A percentile compares a stretch with the other conserved stretches of the same genome.
These are phyloP conservation scores for Boletus edulis DNA, from an alignment of 768 basidiomycete species.

Conservation along the genomic window DNA sequence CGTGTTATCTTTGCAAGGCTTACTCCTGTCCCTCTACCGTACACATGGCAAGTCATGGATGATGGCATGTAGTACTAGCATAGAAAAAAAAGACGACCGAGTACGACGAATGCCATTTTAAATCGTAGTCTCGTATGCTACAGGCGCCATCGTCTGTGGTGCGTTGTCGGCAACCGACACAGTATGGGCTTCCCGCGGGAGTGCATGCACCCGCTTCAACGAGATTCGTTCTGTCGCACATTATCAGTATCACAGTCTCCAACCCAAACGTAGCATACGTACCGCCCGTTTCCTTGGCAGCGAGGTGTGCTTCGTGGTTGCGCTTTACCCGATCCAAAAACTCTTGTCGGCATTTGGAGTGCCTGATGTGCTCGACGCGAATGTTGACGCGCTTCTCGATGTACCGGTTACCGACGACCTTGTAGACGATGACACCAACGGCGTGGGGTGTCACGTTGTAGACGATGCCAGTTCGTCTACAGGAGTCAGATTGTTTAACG, in stretches of 20 bases:
- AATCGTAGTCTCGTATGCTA: slow-evolving; percentile 96
- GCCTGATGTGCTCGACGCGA: slow-evolving; percentile 91
- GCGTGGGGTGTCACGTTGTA: slow-evolving; percentile 97
- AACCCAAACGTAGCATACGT: slow-evolving; percentile 31
- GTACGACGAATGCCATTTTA: slow-evolving; percentile 40
- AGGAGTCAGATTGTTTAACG: background rate
- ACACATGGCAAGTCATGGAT: slow-evolving; percentile 9
- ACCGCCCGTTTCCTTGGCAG: slow-evolving; percentile 88
- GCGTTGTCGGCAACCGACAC: slow-evolving; percentile 73
- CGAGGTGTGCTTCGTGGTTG: slow-evolving; percentile 80
- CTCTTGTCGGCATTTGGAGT: slow-evolving; percentile 97
- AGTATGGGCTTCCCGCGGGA: slow-evolving; percentile 75
- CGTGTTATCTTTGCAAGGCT: background rate
- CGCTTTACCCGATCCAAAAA: slow-evolving; percentile 94
- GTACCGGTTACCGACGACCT: slow-evolving; percentile 98
- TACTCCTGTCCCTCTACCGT: background rate
- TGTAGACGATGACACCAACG: slow-evolving; percentile 97
- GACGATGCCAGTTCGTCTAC: slow-evolving; percentile 93
- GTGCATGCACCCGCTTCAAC: slow-evolving; percentile 82
- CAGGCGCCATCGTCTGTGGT: slow-evolving; percentile 90
- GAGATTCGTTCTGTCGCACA: slow-evolving; percentile 61
- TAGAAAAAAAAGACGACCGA: background rate
- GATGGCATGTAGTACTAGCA: slow-evolving; percentile 21
- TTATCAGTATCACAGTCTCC: background rate
- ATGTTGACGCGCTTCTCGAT: slow-evolving; percentile 99